Conservation (phyloP, 208 protist species). For the Wallacemonas sp. region DNA sequence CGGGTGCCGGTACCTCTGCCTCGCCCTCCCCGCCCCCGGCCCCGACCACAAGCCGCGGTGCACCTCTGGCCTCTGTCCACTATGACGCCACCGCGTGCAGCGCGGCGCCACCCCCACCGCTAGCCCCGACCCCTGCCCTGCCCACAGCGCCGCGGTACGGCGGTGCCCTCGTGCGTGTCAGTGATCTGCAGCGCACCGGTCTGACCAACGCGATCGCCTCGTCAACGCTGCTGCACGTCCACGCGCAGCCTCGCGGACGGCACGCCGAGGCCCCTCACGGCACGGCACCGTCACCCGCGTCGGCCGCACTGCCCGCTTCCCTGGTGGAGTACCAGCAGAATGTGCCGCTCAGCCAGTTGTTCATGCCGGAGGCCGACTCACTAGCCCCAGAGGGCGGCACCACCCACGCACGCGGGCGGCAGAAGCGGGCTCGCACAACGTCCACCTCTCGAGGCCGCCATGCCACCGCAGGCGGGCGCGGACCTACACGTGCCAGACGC, state of each 20-base stretch:
- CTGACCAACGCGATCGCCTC: constrained; percentile 14
- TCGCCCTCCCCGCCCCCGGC: neutral
- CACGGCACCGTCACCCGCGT: neutral
- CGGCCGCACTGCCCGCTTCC: neutral
- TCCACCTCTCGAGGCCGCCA: neutral
- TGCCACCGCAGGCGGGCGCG: too few species aligned
- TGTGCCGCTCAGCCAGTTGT: neutral
- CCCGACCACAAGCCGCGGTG: too few species aligned
- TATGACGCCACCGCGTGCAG: too few species aligned
- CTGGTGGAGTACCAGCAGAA: neutral
- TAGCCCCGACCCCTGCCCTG: too few species aligned
- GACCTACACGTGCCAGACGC: neutral
- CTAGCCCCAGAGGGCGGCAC: neutral
- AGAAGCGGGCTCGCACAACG: neutral
- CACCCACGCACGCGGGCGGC: neutral
- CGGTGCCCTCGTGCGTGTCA: constrained; percentile 70
- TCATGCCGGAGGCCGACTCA: neutral
- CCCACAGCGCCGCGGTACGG: constrained; percentile 41
- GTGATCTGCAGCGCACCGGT: constrained; percentile 48
- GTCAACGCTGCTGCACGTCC: constrained; percentile 19
- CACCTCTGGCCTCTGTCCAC: too few species aligned
- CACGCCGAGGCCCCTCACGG: neutral
- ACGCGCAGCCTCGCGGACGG: neutral
- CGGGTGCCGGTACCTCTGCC: constrained; percentile 16
- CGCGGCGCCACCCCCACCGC: too few species aligned